Evolutionary conservation across 2,329 filamentous ascomycete genomes (phyloP).

Genomic region (Clonostachys rosea): DNA sequence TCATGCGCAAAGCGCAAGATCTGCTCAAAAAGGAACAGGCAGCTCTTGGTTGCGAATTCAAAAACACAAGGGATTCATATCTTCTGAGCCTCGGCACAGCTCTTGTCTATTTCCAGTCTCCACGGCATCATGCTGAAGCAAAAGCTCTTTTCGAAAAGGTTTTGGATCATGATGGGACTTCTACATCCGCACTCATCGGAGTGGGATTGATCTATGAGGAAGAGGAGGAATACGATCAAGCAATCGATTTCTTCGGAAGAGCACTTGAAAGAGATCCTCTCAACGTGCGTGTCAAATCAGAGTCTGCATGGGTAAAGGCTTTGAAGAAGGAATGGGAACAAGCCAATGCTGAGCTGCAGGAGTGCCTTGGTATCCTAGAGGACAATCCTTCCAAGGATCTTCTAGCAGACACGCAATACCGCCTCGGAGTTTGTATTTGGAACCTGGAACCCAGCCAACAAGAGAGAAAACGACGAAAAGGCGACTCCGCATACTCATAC

Average conservation of each 20-base stretch:
- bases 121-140: constrained; percentile 84
- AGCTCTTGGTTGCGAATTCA: constrained; percentile 65
- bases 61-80: constrained; percentile 68
- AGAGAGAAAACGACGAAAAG: constrained; percentile 73
- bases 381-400: constrained; percentile 50
- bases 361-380: constrained; percentile 61
- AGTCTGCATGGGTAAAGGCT: constrained; percentile 89
- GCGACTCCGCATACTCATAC: constrained; percentile 66
- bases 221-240: constrained; percentile 80
- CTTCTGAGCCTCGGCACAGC: constrained; percentile 80
- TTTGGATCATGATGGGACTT: constrained; percentile 68
- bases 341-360: constrained; percentile 66
- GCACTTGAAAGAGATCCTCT: constrained; percentile 68
- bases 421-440: constrained; percentile 85
- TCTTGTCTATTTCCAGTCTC: constrained; percentile 84
- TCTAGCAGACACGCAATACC: constrained; percentile 81
- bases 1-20: constrained; percentile 69
- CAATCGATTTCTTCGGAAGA: constrained; percentile 73
- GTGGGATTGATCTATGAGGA: constrained; percentile 91
- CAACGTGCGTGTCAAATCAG: constrained; percentile 77
- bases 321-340: constrained; percentile 69
- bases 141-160: constrained; percentile 82
- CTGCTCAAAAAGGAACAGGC: constrained; percentile 54
- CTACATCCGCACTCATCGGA: constrained; percentile 79
- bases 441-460: constrained; percentile 69